phyloP scores from a whole-genome alignment of 345 rosid species.

The Eucalyptus guilfoylei region DNA sequence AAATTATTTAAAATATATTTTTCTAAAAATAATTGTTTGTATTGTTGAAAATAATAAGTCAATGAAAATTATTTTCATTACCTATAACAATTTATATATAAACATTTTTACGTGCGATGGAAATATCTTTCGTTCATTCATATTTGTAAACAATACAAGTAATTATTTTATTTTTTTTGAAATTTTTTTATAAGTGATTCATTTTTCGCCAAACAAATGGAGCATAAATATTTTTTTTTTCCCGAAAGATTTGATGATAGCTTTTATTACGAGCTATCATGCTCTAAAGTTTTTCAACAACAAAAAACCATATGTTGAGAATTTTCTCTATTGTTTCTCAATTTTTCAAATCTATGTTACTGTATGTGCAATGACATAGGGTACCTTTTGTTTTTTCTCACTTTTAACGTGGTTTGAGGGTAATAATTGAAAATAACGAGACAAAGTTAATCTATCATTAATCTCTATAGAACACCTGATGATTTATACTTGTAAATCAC shows the following conservation, averaged over 20 bases:
- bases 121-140: no score
- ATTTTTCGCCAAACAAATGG: accelerated
- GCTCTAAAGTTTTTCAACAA: background rate
- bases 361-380: background rate
- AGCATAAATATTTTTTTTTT: background rate
- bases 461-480: background rate
- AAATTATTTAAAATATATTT: no score
- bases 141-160: no score
- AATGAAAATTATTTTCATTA: no score
- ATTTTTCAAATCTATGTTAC: background rate
- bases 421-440: background rate
- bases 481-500: background rate
- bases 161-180: no score
- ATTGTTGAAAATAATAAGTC: no score
- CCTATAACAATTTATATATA: no score
- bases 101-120: no score
- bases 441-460: background rate
- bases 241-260: background rate
- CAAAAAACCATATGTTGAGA: background rate
- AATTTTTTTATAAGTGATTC: no score
- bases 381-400: background rate
- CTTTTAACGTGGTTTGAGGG: background rate
- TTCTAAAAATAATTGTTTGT: no score
- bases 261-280: background rate
- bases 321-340: background rate